A percentile compares a stretch with the other conserved stretches of the same genome.
These are phyloP conservation scores for Aspergillus mulundensis DNA, from an alignment of 495 filamentous ascomycete species.

Conservation along the genomic window DNA sequence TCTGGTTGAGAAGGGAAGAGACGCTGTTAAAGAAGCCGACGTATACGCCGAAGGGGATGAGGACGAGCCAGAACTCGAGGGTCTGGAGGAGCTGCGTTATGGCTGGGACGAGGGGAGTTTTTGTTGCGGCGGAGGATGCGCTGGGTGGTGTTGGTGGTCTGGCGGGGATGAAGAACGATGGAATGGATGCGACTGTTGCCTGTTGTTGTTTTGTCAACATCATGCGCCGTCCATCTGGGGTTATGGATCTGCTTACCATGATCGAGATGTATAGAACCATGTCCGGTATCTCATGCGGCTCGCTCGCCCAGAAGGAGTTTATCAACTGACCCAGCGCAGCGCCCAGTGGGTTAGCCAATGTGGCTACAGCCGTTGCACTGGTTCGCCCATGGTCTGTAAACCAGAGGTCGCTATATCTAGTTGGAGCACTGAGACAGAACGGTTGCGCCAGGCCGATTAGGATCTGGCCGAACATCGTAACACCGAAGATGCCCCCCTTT, in stretches of 20 bases:
- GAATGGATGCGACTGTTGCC: constrained; percentile 68
- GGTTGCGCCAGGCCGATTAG: constrained; percentile 86
- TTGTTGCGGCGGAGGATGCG: constrained; percentile 45
- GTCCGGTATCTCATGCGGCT: constrained; percentile 60
- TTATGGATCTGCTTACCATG: constrained; percentile 57
- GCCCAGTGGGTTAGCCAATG: constrained; percentile 82
- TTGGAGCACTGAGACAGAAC: constrained; percentile 85
- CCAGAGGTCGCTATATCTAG: constrained; percentile 91
- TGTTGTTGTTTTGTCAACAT: constrained; percentile 20
- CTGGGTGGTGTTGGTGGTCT: constrained; percentile 70
- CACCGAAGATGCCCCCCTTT: constrained; percentile 59
- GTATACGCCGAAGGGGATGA: constrained; percentile 75
- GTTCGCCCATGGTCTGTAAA: constrained; percentile 82
- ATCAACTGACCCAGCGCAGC: constrained; percentile 85
- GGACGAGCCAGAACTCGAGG: constrained; percentile 71
- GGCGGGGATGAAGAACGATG: constrained; percentile 81
- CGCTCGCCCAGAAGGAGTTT: constrained; percentile 67
- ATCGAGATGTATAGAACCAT: constrained; percentile 87
- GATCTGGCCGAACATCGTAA: constrained; percentile 93
- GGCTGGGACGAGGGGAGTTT: constrained; percentile 48
- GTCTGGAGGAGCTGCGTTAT: constrained; percentile 46
- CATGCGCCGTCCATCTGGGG: not conserved
- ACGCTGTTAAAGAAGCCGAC: constrained; percentile 91
- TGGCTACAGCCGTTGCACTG: constrained; percentile 80
- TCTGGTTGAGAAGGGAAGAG: constrained; percentile 85